Percentiles rank a stretch among this genome's conserved stretches.
phyloP scores from a whole-genome alignment of 2,329 filamentous ascomycete species.

The Helminthosporium solani region DNA sequence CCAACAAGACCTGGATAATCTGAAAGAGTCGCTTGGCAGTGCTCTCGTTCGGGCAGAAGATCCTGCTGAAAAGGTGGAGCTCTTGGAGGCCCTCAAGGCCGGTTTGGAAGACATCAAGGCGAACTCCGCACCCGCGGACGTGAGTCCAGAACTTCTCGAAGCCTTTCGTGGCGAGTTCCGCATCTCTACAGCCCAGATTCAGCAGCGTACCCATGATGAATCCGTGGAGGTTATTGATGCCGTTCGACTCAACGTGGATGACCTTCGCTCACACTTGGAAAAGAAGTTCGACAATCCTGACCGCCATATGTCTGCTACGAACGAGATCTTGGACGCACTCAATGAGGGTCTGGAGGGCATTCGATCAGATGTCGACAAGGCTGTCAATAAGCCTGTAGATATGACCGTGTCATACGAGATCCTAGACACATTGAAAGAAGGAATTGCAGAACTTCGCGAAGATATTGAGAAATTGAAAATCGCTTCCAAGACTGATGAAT shows the following conservation, averaged over 20 bases:
- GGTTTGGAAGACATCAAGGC: constrained; percentile 43
- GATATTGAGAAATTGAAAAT: constrained; percentile 81
- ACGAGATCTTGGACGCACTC: constrained; percentile 61
- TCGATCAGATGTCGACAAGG: constrained; percentile 70
- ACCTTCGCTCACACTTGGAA: constrained; percentile 51
- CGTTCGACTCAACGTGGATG: constrained; percentile 52
- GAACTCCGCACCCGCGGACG: constrained; percentile 27
- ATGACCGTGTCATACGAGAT: constrained; percentile 87
- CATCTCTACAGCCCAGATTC: constrained; percentile 44
- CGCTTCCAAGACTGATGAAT: constrained; percentile 42
- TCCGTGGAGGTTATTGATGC: constrained; percentile 53
- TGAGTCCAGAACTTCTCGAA: constrained; percentile 55
- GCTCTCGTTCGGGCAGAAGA: constrained; percentile 44
- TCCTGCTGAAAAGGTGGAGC: constrained; percentile 42
- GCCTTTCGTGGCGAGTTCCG: constrained; percentile 53
- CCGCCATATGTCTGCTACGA: constrained; percentile 54
- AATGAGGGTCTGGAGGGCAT: constrained; percentile 73
- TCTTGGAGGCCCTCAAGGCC: constrained; percentile 42
- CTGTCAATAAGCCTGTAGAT: constrained; percentile 77
- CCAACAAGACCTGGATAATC: constrained; percentile 45
- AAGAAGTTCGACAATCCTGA: constrained; percentile 58
- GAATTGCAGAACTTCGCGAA: constrained; percentile 69
- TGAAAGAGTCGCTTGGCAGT: constrained; percentile 46
- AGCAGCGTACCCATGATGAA: constrained; percentile 44
- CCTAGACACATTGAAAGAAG: constrained; percentile 81